Evolutionary conservation across 768 basidiomycete species (phyloP).

Genomic region (Suillus decipiens): DNA sequence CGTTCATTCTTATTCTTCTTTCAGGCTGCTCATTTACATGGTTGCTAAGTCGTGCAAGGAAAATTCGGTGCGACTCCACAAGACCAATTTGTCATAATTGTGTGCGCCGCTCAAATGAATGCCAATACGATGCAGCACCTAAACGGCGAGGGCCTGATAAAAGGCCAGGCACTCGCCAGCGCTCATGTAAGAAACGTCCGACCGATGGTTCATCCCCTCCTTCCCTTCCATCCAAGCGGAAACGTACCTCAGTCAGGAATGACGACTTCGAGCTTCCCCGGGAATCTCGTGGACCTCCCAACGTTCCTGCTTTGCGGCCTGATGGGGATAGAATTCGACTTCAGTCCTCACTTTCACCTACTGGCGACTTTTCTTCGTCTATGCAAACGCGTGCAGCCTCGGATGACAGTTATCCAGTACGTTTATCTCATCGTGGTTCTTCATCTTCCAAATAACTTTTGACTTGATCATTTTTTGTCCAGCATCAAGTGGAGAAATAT

Average conservation of each 20-base stretch:
- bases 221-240: slow-evolving; percentile 55
- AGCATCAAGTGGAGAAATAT: slow-evolving; percentile 27
- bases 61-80: slow-evolving; percentile 85
- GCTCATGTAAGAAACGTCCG: slow-evolving; percentile 82
- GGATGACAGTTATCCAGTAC: slow-evolving; percentile 29
- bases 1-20: slow-evolving; percentile 36
- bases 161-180: slow-evolving; percentile 79
- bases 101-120: slow-evolving; percentile 71
- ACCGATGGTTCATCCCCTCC: slow-evolving; percentile 53
- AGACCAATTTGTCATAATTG: slow-evolving; percentile 84
- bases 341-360: slow-evolving; percentile 35
- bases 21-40: slow-evolving; percentile 31
- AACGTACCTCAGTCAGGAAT: slow-evolving; percentile 38
- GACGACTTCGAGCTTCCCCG: slow-evolving; percentile 32
- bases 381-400: slow-evolving; percentile 28
- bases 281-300: slow-evolving; percentile 27
- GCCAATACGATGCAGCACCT: slow-evolving; percentile 78
- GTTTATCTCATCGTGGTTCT: slow-evolving; percentile 5
- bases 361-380: slow-evolving; percentile 32
- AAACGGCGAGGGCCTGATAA: slow-evolving; percentile 87
- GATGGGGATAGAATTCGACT: slow-evolving; percentile 28
- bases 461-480: neutral
- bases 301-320: slow-evolving; percentile 27
- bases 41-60: slow-evolving; percentile 70
- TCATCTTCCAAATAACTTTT: neutral